Base-by-base conservation (phyloP, 2,329 filamentous ascomycete genomes). In the Apiospora kogelbergensis region DNA sequence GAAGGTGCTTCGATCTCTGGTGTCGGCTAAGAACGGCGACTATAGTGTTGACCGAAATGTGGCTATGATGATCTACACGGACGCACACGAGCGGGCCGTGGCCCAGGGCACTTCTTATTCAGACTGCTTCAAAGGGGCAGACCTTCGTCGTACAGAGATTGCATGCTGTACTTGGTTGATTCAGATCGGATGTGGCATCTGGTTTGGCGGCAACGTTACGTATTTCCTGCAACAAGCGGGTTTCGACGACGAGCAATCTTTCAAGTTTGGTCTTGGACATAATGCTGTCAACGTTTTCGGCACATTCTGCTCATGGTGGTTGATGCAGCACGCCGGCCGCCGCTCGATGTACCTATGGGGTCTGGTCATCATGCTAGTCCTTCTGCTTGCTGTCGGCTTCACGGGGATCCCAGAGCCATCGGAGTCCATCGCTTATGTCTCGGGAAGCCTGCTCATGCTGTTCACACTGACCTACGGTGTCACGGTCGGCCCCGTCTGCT, bases 1-100 rank as follows among this genome's bases (percentile, higher is more conserved):
- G 66, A 71, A 73, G 17, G 78, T 72, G 75, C 0, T 57, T 80
- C 1, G 69, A 1, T 75, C 79, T 30, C 73, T 90, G 69, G 86
- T 86, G 2, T 82, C 78, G 13, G 74, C 76, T 10, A 82, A 84
- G 53, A 81, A 85, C 41, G 80, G 88, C 68, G n/a, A 57, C 48
- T 57, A 57, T 10, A 57, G 48, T 30, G 79, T 84, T 3, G 78
- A 83, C 33, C 81, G 84, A 63, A 84, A 76, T 1, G 57, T 84
- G 15, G 77, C 80, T 20, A 77, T 81, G 78, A 80, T 83, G 33
- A 71, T 76, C n/a, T 75, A 81, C 46, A 83, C 81, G 1, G 77
- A 81, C 67, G 76, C 78, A 74, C 65, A 77, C 22, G 79, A 81
- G 64, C 76, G 75, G 68, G 71, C 71, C 10, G 72, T 76, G 65